phyloP scores from a whole-genome alignment of 2,329 filamentous ascomycete species.

The Penicillium sp. region DNA sequence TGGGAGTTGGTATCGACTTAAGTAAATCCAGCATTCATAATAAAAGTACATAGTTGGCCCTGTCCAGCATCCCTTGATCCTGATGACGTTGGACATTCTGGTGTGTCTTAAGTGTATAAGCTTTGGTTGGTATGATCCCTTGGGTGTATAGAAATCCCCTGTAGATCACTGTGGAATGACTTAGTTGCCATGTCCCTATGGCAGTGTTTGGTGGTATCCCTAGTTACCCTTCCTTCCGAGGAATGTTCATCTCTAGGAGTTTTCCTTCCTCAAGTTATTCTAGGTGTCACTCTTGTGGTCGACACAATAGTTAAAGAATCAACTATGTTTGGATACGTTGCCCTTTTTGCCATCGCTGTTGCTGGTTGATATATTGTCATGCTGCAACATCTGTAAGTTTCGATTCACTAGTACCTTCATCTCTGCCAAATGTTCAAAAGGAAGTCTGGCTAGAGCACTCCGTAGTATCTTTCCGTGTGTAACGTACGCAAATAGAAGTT shows the following conservation, averaged over 20 bases:
- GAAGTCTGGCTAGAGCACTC: not conserved
- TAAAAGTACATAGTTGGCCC: slow-evolving; percentile 9
- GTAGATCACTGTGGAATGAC: slow-evolving; percentile 18
- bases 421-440: not conserved
- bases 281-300: not conserved
- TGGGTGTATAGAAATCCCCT: not conserved
- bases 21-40: slow-evolving; percentile 3
- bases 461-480: not conserved
- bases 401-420: not conserved
- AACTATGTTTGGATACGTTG: not conserved
- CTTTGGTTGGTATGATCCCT: slow-evolving; percentile 3
- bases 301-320: not conserved
- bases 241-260: slow-evolving; percentile 10
- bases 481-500: not conserved
- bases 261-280: not conserved
- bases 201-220: slow-evolving; percentile 9
- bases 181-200: slow-evolving; percentile 8
- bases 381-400: not conserved
- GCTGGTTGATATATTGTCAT: not conserved
- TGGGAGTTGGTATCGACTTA: slow-evolving; percentile 4
- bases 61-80: slow-evolving; percentile 17
- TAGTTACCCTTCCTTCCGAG: slow-evolving; percentile 16
- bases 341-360: not conserved
- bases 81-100: slow-evolving; percentile 20
- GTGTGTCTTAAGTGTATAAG: slow-evolving; percentile 7